Percentiles rank a stretch among this genome's conserved stretches.
phyloP scores from a whole-genome alignment of 2,329 filamentous ascomycete species.

The Stromatinia cepivora region DNA sequence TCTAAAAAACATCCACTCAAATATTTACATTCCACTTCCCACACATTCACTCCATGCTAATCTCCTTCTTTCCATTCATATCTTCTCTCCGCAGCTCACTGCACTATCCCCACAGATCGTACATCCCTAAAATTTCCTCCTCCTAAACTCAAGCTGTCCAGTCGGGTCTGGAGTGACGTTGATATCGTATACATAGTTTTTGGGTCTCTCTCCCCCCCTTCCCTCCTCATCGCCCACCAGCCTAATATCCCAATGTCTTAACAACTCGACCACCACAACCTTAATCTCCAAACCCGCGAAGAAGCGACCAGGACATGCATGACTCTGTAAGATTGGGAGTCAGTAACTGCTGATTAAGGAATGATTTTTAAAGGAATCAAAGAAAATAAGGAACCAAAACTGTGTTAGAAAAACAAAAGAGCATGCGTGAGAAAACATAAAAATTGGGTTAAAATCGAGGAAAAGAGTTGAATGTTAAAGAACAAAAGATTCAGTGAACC shows the following conservation, averaged over 20 bases:
- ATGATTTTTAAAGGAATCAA: background rate
- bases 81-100: no score
- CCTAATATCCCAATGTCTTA: background rate
- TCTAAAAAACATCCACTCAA: no score
- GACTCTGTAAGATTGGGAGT: background rate
- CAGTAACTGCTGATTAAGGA: no score
- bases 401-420: background rate
- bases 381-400: background rate
- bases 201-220: background rate
- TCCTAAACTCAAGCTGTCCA: slow-evolving; percentile 6
- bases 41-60: no score
- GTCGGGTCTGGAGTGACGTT: background rate
- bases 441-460: no score
- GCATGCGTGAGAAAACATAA: no score
- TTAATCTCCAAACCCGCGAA: slow-evolving; percentile 11
- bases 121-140: background rate
- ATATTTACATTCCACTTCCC: no score
- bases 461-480: no score
- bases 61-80: no score
- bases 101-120: no score
- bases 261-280: background rate
- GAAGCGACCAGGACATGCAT: slow-evolving; percentile 13
- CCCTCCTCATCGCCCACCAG: background rate
- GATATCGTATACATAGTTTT: background rate
- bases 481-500: no score